These are phyloP conservation scores for Auriscalpium microsporum DNA, from an alignment of 768 basidiomycete genomes.

Conservation along the genomic window DNA sequence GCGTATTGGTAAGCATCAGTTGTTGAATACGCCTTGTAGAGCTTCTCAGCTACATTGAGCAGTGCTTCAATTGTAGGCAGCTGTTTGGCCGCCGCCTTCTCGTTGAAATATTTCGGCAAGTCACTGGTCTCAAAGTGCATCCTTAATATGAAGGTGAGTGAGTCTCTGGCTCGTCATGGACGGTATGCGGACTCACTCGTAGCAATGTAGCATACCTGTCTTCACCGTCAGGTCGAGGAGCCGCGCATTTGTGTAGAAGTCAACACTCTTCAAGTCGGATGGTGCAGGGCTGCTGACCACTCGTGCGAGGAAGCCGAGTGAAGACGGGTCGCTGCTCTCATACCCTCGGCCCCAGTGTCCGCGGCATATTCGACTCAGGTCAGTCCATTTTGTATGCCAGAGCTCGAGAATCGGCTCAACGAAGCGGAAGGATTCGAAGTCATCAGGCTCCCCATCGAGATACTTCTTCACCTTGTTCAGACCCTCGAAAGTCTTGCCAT, in stretches of 20 bases:
- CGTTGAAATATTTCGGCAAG: not conserved
- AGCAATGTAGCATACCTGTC: not conserved
- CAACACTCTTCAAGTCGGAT: not conserved
- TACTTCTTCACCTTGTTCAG: not conserved
- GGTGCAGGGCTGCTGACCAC: no score
- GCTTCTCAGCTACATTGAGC: not conserved
- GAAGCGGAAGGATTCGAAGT: slow-evolving; percentile 17
- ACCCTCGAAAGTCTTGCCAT: not conserved
- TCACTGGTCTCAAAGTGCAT: not conserved
- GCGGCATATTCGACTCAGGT: slow-evolving; percentile 16
- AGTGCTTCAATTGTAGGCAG: not conserved
- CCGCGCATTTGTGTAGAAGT: not conserved
- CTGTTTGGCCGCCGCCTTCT: not conserved
- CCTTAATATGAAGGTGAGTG: not conserved
- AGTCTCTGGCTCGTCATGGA: not conserved
- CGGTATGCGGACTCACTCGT: not conserved
- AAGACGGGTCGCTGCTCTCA: not conserved
- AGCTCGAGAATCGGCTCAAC: slow-evolving; percentile 21
- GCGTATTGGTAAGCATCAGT: not conserved
- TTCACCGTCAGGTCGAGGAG: not conserved
- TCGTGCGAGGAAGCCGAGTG: not conserved
- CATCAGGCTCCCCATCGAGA: slow-evolving; percentile 1
- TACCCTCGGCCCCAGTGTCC: slow-evolving; percentile 17
- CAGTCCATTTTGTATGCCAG: slow-evolving; percentile 27
- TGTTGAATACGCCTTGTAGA: not conserved